These are phyloP conservation scores for Alloteropsis semialata DNA, from an alignment of 176 grass and related monocot genomes.

Conservation along the genomic window DNA sequence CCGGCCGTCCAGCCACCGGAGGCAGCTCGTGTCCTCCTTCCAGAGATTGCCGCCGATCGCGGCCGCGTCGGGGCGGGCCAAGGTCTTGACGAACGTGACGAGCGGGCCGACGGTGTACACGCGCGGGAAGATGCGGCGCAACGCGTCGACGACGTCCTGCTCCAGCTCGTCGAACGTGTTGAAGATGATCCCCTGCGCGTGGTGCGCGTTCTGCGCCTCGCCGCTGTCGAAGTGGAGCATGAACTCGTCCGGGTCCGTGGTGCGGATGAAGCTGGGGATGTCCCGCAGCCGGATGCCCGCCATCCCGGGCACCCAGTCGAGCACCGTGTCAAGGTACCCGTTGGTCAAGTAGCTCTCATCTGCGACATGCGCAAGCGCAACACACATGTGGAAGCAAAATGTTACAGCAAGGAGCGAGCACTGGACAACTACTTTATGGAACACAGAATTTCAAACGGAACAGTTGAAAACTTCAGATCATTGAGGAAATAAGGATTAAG, in stretches of 20 bases:
- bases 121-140: slow-evolving; percentile 40
- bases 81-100: background rate
- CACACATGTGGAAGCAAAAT: background rate
- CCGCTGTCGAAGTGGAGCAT: slow-evolving; percentile 38
- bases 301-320: slow-evolving; percentile 72
- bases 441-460: too few relatives aligned
- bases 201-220: slow-evolving; percentile 45
- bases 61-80: background rate
- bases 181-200: slow-evolving; percentile 51
- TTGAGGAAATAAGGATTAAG: too few relatives aligned
- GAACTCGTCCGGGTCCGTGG: slow-evolving; percentile 46
- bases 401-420: background rate
- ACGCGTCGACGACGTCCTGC: slow-evolving; percentile 36
- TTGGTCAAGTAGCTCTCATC: slow-evolving; percentile 51
- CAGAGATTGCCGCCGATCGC: slow-evolving; percentile 51
- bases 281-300: slow-evolving; percentile 43
- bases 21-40: slow-evolving; percentile 61
- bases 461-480: too few relatives aligned
- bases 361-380: background rate
- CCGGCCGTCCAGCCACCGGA: slow-evolving; percentile 48
- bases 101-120: slow-evolving; percentile 58
- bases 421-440: too few relatives aligned
- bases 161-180: slow-evolving; percentile 68
- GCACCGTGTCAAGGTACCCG: slow-evolving; percentile 57
- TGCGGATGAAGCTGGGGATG: slow-evolving; percentile 59